phyloP scores from a whole-genome alignment of 805 yeast genomes.

The Candida sanyiensis region DNA sequence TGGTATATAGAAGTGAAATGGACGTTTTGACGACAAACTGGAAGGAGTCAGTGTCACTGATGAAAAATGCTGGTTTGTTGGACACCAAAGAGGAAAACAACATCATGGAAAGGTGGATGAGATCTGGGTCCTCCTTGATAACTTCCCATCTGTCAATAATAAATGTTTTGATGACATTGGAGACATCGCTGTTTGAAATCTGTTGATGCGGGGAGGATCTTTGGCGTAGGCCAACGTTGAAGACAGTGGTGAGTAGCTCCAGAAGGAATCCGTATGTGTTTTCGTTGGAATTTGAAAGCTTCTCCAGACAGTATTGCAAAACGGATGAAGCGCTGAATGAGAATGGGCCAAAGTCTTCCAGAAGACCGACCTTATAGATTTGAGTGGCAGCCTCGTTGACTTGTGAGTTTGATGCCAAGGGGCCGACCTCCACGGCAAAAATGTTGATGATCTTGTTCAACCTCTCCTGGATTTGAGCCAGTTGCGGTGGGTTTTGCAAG shows the following conservation, averaged over 20 bases:
- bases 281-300: conserved; percentile 9
- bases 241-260: conserved; percentile 17
- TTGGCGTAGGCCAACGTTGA: conserved; percentile 17
- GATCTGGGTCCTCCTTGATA: conserved; percentile 52
- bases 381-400: conserved; percentile 59
- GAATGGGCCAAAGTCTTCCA: conserved; percentile 67
- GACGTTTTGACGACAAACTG: conserved; percentile 25
- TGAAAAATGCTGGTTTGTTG: conserved; percentile 42
- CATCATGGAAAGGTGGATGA: conserved; percentile 45
- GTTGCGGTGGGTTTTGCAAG: conserved; percentile 34
- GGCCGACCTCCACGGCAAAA: conserved; percentile 36
- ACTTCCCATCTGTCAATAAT: conserved; percentile 16
- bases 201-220: conserved; percentile 1
- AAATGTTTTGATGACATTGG: conserved; percentile 16
- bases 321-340: conserved; percentile 40
- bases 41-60: conserved; percentile 30
- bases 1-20: conserved; percentile 30
- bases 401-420: conserved; percentile 37
- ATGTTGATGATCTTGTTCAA: conserved; percentile 35
- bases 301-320: conserved; percentile 35
- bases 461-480: conserved; percentile 42
- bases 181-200: conserved; percentile 12
- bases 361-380: conserved; percentile 57
- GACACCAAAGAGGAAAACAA: conserved; percentile 46
- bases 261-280: conserved; percentile 11